Base-by-base conservation (phyloP, 495 filamentous ascomycete genomes). In the Aspergillus heteromorphus region DNA sequence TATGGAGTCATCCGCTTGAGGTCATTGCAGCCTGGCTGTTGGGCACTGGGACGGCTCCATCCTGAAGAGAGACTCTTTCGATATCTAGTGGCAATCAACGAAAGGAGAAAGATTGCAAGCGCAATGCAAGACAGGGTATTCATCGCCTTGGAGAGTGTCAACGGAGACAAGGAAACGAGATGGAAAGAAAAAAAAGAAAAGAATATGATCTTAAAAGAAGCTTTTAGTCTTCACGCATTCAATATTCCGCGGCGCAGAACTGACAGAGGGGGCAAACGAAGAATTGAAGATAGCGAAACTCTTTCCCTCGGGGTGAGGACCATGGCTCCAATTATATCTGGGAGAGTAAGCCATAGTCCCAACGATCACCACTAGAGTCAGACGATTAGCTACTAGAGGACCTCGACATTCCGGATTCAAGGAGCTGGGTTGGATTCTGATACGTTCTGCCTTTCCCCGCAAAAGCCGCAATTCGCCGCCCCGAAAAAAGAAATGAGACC, bases 1-100 rank as follows among this genome's bases (percentile, higher is more conserved):
- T 75, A 76, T 6, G 73, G 72, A 21, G 68, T 61, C 61, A 71
- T 65, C 43, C 60, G 60, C 40, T 73, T 74, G 42, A 72, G 53
- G 56, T 75, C 72, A 64, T 45, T 60, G 58, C 45, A 59, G 40
- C 45, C 43, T 13, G 47, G 25, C 31, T 45, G 45, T 20, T 49
- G 20, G 52, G 54, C 14, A 20, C 18, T 51, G 25, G 18, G 34
- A 9, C 40, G 42, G 25, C 27, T 17, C 50, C 53, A 56, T 54
- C 61, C 50, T 55, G 50, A 52, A 14, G 41, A 49, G 23, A 38
- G 31, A 21, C n/a, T 17, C 19, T 51, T 57, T 49, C 61, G 34
- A 40, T 56, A 23, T 25, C 55, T 53, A 41, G 63, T 7, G 62
- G 81, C 41, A 65, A 76, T 41, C 55, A 74, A 43, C 65, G 79